Evolutionary conservation across 805 yeast species (phyloP).

Genomic region (Metschnikowia proteae): DNA sequence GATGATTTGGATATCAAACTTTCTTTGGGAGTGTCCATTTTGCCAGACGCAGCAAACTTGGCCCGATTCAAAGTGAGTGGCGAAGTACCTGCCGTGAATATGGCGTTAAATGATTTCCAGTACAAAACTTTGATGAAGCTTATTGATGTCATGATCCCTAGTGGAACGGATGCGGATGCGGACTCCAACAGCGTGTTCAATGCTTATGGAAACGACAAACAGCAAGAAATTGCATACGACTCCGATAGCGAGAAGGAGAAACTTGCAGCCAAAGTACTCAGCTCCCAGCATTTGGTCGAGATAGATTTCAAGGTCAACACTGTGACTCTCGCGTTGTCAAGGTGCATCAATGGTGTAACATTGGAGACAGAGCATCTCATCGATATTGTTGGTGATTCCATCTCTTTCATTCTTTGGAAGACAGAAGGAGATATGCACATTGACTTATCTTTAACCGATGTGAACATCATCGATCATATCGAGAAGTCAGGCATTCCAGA

Average conservation of each 20-base stretch:
- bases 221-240: conserved; percentile 5
- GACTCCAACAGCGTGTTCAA: conserved; percentile 34
- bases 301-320: conserved; percentile 64
- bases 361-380: conserved; percentile 65
- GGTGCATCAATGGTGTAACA: conserved; percentile 62
- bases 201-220: conserved; percentile 25
- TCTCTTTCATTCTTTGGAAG: conserved; percentile 57
- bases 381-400: conserved; percentile 65
- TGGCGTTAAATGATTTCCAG: conserved; percentile 82
- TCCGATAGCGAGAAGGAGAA: not conserved
- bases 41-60: conserved; percentile 73
- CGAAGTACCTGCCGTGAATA: conserved; percentile 64
- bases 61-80: conserved; percentile 75
- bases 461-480: conserved; percentile 72
- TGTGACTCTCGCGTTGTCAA: conserved; percentile 57
- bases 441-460: conserved; percentile 58
- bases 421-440: conserved; percentile 61
- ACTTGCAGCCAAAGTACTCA: not conserved
- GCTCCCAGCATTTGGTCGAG: conserved; percentile 66
- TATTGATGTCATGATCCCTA: conserved; percentile 66
- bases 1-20: conserved; percentile 75
- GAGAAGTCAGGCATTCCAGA: conserved; percentile 60
- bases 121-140: conserved; percentile 83
- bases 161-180: conserved; percentile 27
- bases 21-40: conserved; percentile 74